Conservation (phyloP, 495 filamentous ascomycete genomes). For the Lophium mytilinum region DNA sequence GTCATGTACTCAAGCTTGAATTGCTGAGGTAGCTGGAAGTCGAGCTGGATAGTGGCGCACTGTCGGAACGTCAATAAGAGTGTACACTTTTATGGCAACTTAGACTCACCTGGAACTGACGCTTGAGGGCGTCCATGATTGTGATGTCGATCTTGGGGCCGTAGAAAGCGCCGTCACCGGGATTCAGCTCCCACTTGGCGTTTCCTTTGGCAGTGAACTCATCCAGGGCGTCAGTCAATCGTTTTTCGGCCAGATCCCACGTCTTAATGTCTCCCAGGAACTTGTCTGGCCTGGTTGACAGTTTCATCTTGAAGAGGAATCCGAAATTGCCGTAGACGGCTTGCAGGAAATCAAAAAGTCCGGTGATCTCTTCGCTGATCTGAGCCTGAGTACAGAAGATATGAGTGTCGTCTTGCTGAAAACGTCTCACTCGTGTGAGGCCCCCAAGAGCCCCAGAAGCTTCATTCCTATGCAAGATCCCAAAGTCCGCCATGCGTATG, state of each 20-base stretch:
- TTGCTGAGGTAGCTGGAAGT: conserved; percentile 83
- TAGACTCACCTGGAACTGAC: too few species aligned
- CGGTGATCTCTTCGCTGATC: conserved; percentile 73
- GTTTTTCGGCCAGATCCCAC: conserved; percentile 79
- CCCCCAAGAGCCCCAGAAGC: conserved; percentile 86
- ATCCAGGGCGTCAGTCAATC: conserved; percentile 67
- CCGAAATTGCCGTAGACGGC: conserved; percentile 83
- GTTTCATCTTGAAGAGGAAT: conserved; percentile 91
- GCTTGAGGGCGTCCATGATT: conserved; percentile 56
- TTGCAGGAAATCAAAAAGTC: conserved; percentile 79
- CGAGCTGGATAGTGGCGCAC: conserved; percentile 94
- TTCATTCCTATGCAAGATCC: conserved; percentile 90
- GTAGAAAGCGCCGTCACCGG: conserved; percentile 95
- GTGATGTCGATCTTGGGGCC: conserved; percentile 94
- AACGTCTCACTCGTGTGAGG: conserved; percentile 82
- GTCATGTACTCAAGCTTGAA: conserved; percentile 81
- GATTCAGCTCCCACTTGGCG: conserved; percentile 76
- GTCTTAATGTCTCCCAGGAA: conserved; percentile 78
- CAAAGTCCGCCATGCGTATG: conserved; percentile 87
- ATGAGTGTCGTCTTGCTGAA: conserved; percentile 93
- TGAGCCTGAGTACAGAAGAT: conserved; percentile 75
- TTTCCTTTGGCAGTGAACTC: conserved; percentile 59
- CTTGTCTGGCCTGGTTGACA: conserved; percentile 91
- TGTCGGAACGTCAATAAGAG: background rate
- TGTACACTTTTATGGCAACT: conserved; percentile 18